Percentiles rank a stretch among this genome's conserved stretches.
These are phyloP conservation scores for Lasiodiplodia gonubiensis DNA, from an alignment of 2,329 filamentous ascomycete species.

Conservation along the genomic window DNA sequence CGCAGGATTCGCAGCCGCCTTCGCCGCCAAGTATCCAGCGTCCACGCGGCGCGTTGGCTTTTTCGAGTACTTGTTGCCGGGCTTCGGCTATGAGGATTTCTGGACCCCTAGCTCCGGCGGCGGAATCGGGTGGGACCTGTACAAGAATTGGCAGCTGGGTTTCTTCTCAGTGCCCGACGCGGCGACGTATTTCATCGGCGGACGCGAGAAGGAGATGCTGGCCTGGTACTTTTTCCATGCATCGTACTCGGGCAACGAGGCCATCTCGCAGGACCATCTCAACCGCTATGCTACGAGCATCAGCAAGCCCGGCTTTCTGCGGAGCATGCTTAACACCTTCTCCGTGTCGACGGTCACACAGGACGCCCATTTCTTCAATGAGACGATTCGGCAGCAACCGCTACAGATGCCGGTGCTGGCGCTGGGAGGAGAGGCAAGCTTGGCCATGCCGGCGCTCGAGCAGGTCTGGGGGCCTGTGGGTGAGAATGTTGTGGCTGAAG, in stretches of 20 bases:
- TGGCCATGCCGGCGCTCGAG: conserved; percentile 33
- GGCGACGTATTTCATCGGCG: conserved; percentile 54
- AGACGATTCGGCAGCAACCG: conserved; percentile 34
- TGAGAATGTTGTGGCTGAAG: conserved; percentile 37
- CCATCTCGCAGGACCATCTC: conserved; percentile 48
- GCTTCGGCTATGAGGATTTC: conserved; percentile 47
- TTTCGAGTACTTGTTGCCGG: conserved; percentile 51
- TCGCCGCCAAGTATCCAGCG: conserved; percentile 47
- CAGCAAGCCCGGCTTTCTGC: conserved; percentile 53
- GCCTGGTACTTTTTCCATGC: conserved; percentile 56
- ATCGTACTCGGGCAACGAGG: conserved; percentile 49
- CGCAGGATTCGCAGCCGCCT: conserved; percentile 49
- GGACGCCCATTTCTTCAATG: conserved; percentile 48
- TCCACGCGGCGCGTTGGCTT: conserved; percentile 46
- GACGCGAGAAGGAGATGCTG: conserved; percentile 51
- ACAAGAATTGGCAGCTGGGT: conserved; percentile 43
- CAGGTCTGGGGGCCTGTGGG: conserved; percentile 35
- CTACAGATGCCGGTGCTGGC: conserved; percentile 41
- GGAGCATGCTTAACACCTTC: conserved; percentile 44
- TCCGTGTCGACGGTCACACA: conserved; percentile 46
- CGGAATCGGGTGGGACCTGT: conserved; percentile 48
- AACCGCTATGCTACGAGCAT: conserved; percentile 49
- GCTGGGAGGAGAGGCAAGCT: conserved; percentile 46
- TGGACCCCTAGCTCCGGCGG: conserved; percentile 32
- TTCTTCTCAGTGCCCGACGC: conserved; percentile 56